phyloP scores from a whole-genome alignment of 164 flowering plant species.

The Cinnamomum chago region DNA sequence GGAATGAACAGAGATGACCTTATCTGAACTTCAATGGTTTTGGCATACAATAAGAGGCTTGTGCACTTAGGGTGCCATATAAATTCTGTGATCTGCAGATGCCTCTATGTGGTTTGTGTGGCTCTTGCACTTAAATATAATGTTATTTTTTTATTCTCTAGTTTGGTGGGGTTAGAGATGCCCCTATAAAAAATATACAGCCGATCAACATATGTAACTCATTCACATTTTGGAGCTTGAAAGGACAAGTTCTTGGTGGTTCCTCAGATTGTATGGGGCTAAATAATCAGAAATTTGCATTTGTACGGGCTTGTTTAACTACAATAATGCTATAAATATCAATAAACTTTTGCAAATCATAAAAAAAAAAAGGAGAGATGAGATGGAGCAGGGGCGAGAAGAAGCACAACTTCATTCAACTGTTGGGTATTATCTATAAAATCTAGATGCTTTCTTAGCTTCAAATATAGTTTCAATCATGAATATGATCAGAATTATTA shows the following conservation, averaged over 20 bases:
- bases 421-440: no score
- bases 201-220: constrained; percentile 3
- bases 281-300: constrained; percentile 93
- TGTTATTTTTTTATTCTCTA: constrained; percentile 5
- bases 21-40: constrained; percentile 27
- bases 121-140: constrained; percentile 10
- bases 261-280: constrained; percentile 96
- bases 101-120: no score
- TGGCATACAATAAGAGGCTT: no score
- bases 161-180: not conserved
- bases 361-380: no score
- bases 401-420: no score
- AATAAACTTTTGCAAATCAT: no score
- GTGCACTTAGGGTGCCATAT: no score
- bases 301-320: constrained; percentile 84
- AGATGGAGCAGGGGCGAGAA: no score
- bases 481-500: no score
- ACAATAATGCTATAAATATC: constrained; percentile 46
- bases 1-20: not conserved
- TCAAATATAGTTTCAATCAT: no score
- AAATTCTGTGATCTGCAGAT: no score
- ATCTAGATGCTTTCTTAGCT: no score
- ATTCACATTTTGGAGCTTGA: constrained; percentile 26
- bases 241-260: constrained; percentile 73
- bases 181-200: constrained; percentile 5